Base-by-base conservation (phyloP, 2,329 filamentous ascomycete genomes). In the Exserohilum rostratum region DNA sequence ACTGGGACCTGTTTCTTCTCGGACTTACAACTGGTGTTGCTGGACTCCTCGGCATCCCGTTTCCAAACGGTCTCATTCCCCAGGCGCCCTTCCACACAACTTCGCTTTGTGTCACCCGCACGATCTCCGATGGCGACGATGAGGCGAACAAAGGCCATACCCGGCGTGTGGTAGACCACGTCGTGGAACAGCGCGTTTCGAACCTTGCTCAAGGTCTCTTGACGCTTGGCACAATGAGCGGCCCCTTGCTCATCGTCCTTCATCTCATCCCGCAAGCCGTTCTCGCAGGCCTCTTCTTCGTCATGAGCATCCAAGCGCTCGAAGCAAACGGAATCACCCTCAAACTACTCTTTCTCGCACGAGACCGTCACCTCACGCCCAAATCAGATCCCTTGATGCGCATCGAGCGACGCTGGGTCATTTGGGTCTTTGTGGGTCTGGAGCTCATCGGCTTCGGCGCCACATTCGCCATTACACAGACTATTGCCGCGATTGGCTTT, bases 51-150 rank as follows among this genome's bases (percentile, higher is more conserved):
- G 82, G 82, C 2, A 77, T 85, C 6, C 83, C 83, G 0, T 77
- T 85, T 33, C 83, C 83, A 2, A 86, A 86, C 53, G 83, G 83
- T 5, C 75, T 86, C 0, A 82, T 84, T n/a, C 83, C 83, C 0
- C 82, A 85, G 74, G 84, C 83, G 5, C 83, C 83, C 0, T 83
- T 85, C 15, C 84, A 86, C 64, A 86, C 83, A 2, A 83, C 83
- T 58, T 80, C 79, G 0, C 74, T 84, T 12, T 77, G 74, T 56
- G 61, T 81, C 51, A 76, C 73, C 0, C 69, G 67, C 43, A 75
- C 76, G 13, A 69, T 79, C 13, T 65, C 68, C 29, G 67, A 78
- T 37, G 74, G 76, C 0, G 73, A 78, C 40, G 77, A 76, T 15
- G 74, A 77, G 71, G 47, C 54, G 3, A 67, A 77, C 75, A 60